Percentiles rank a stretch among this genome's conserved stretches.
Conservation (phyloP, 2,329 filamentous ascomycete species). For the Polychaeton citri region DNA sequence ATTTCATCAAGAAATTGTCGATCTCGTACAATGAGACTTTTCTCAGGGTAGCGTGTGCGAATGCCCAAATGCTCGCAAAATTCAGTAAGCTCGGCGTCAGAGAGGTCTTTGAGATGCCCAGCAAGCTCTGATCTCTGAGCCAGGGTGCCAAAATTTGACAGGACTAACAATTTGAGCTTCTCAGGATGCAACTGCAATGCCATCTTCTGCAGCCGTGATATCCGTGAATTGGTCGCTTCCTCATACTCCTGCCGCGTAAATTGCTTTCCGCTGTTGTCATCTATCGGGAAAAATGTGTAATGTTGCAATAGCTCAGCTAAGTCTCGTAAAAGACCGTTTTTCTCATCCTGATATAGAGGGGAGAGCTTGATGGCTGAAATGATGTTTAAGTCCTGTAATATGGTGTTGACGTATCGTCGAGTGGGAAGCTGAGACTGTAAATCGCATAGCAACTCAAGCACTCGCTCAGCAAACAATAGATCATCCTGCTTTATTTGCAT, state of each 20-base stretch:
- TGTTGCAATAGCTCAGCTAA: constrained; percentile 69
- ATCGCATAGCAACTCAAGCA: constrained; percentile 80
- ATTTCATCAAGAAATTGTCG: constrained; percentile 57
- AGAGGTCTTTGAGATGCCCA: constrained; percentile 57
- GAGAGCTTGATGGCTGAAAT: constrained; percentile 67
- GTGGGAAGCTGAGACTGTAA: constrained; percentile 89
- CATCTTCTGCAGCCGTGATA: constrained; percentile 68
- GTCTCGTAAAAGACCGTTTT: constrained; percentile 67
- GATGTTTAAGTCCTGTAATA: constrained; percentile 75
- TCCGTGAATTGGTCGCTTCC: constrained; percentile 59
- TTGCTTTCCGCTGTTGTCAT: constrained; percentile 77
- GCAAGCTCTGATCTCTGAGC: constrained; percentile 68
- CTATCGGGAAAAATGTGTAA: constrained; percentile 77
- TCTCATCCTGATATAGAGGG: constrained; percentile 60
- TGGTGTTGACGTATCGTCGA: constrained; percentile 78
- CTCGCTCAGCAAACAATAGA: constrained; percentile 77
- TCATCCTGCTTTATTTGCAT: constrained; percentile 34
- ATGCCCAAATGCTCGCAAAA: constrained; percentile 63
- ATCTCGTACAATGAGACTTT: constrained; percentile 49
- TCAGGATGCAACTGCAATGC: constrained; percentile 73
- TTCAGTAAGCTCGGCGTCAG: constrained; percentile 58
- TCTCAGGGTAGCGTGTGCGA: constrained; percentile 67
- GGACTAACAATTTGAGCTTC: constrained; percentile 77
- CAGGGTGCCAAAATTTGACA: constrained; percentile 86
- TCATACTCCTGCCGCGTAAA: constrained; percentile 60